phyloP scores from a whole-genome alignment of 805 yeast genomes.

The Wickerhamomyces hampshirensis region DNA sequence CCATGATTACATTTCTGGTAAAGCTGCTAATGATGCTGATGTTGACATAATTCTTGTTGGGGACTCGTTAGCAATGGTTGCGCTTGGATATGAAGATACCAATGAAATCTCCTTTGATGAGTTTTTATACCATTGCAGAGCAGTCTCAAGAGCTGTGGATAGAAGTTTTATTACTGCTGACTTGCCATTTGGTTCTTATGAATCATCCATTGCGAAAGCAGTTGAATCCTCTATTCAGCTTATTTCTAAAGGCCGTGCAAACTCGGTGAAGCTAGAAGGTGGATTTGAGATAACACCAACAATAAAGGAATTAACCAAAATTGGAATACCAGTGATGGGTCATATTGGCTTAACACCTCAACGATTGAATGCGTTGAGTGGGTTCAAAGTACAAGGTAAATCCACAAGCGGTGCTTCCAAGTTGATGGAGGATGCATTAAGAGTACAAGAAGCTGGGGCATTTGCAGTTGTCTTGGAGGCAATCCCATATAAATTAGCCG shows the following conservation, averaged over 20 bases:
- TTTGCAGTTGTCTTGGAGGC: conserved; percentile 79
- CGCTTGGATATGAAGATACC: conserved; percentile 76
- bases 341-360: conserved; percentile 95
- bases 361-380: conserved; percentile 70
- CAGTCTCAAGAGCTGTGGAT: conserved; percentile 69
- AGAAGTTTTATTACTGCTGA: conserved; percentile 74
- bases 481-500: conserved; percentile 70
- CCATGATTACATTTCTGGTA: conserved; percentile 77
- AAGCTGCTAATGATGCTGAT: conserved; percentile 58
- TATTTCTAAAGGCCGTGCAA: conserved; percentile 48
- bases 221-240: conserved; percentile 49
- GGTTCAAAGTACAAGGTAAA: conserved; percentile 83
- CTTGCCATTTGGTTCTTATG: conserved; percentile 86
- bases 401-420: conserved; percentile 46
- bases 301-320: conserved; percentile 48
- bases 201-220: conserved; percentile 58
- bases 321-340: conserved; percentile 88
- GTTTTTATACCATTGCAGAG: conserved; percentile 67
- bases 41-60: conserved; percentile 78
- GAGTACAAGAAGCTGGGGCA: conserved; percentile 71
- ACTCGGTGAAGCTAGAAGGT: conserved; percentile 85
- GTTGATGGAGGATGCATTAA: conserved; percentile 62
- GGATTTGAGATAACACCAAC: conserved; percentile 52
- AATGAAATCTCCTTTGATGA: conserved; percentile 75
- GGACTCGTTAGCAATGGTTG: conserved; percentile 90